Percentiles rank a stretch among this genome's conserved stretches.
phyloP scores from a whole-genome alignment of 805 yeast genomes.

The Wickerhamiella alocasiicola region DNA sequence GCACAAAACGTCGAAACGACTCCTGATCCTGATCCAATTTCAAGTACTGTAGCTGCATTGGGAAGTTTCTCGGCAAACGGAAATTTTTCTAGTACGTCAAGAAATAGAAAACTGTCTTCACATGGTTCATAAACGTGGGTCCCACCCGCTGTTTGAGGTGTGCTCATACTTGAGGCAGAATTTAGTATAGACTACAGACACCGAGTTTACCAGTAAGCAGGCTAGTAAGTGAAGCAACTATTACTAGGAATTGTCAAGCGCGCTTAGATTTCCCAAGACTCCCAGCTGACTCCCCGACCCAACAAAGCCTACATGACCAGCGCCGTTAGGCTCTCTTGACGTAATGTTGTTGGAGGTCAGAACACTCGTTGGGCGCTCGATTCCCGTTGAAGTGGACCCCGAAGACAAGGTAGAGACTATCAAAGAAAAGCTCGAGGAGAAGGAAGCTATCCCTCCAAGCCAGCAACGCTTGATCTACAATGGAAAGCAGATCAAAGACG shows the following conservation, averaged over 20 bases:
- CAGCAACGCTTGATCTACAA: slow-evolving; percentile 85
- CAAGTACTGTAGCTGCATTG: slow-evolving; percentile 36
- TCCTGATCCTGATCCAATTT: slow-evolving; percentile 90
- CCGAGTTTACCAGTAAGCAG: no score
- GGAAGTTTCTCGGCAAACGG: slow-evolving; percentile 31
- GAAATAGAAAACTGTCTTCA: slow-evolving; percentile 76
- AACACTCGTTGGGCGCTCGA: slow-evolving; percentile 23
- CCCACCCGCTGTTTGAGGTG: slow-evolving; percentile 51
- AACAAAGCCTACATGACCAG: no score
- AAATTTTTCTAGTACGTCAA: slow-evolving; percentile 69
- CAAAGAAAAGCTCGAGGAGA: slow-evolving; percentile 87
- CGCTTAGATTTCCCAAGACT: no score
- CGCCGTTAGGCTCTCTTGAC: background rate
- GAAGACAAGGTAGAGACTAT: slow-evolving; percentile 44
- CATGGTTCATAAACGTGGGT: slow-evolving; percentile 87
- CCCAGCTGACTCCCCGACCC: no score
- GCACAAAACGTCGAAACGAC: slow-evolving; percentile 69
- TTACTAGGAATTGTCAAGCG: no score
- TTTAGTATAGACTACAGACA: no score
- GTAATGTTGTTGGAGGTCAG: slow-evolving; percentile 14
- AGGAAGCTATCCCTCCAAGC: slow-evolving; percentile 93
- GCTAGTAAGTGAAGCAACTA: no score
- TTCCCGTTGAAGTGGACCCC: slow-evolving; percentile 24
- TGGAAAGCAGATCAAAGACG: slow-evolving; percentile 86
- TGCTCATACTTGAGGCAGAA: no score